Percentiles rank a stretch among this genome's conserved stretches.
phyloP scores from a whole-genome alignment of 2,329 filamentous ascomycete genomes.

The Epichloe glyceriae region DNA sequence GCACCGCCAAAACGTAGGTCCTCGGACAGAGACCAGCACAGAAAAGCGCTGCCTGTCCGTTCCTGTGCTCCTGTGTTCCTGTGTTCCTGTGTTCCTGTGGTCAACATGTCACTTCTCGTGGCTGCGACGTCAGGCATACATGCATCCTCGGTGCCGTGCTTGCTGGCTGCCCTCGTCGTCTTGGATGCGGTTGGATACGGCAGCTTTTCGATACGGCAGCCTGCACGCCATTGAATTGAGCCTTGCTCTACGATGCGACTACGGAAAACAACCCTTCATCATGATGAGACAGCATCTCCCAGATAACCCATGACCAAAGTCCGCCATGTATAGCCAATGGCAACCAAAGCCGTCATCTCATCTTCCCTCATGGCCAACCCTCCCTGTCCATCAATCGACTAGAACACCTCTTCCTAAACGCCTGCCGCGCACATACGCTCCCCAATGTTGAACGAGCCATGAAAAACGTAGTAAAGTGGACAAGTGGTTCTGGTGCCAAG shows the following conservation, averaged over 20 bases:
- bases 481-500: background rate
- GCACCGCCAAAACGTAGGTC: background rate
- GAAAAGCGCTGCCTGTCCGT: background rate
- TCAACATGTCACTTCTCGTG: background rate
- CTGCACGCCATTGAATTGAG: constrained; percentile 2
- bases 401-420: background rate
- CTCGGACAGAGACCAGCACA: background rate
- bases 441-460: background rate
- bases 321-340: too few species aligned
- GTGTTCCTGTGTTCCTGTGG: background rate
- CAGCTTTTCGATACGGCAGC: background rate
- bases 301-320: too few species aligned
- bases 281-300: background rate
- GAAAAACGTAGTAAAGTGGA: background rate
- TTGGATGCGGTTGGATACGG: too few species aligned
- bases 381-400: background rate
- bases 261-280: background rate
- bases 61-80: background rate
- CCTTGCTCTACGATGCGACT: background rate
- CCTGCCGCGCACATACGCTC: background rate
- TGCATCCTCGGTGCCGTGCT: background rate
- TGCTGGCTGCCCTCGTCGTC: background rate
- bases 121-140: background rate
- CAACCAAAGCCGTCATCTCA: too few species aligned
- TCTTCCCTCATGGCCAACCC: too few species aligned